Percentiles rank a stretch among this genome's conserved stretches.
phyloP scores from a whole-genome alignment of 352 stramenopile species.

The Thraustochytrium striatum region DNA sequence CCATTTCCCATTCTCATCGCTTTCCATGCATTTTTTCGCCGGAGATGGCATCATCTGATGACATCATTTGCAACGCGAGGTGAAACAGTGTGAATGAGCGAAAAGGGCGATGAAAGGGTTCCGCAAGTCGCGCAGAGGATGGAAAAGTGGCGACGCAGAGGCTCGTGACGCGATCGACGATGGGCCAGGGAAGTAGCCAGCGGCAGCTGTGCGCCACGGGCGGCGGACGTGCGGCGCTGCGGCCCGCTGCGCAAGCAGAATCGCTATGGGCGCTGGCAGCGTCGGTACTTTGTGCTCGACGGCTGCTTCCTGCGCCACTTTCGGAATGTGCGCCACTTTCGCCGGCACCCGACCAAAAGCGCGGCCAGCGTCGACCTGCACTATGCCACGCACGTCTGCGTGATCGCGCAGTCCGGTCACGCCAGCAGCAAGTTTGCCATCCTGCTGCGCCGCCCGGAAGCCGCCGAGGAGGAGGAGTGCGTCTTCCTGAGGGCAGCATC shows the following conservation, averaged over 20 bases:
- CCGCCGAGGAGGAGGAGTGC: conserved; percentile 22
- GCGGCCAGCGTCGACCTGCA: conserved; percentile 22
- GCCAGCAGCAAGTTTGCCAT: conserved; percentile 27
- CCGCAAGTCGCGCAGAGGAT: too few relatives aligned
- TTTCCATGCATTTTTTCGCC: too few relatives aligned
- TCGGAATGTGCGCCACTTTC: not conserved
- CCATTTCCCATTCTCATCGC: too few relatives aligned
- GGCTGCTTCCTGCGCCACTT: conserved; percentile 34
- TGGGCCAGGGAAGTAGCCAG: too few relatives aligned
- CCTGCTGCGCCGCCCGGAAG: not conserved
- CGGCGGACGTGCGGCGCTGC: too few relatives aligned
- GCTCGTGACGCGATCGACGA: too few relatives aligned
- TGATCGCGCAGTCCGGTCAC: conserved; percentile 16
- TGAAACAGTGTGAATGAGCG: too few relatives aligned
- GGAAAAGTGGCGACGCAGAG: too few relatives aligned
- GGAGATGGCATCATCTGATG: too few relatives aligned
- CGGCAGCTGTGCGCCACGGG: too few relatives aligned
- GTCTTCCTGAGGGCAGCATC: conserved; percentile 9
- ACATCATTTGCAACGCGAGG: too few relatives aligned
- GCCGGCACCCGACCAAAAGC: not conserved
- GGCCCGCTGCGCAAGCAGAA: conserved; percentile 42
- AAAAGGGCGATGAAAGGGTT: too few relatives aligned
- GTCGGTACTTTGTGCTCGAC: conserved; percentile 40
- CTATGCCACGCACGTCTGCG: conserved; percentile 24
- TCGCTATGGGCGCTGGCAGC: conserved; percentile 14